Base-by-base conservation (phyloP, 2,329 filamentous ascomycete species). In the Penicillium capsulatum region DNA sequence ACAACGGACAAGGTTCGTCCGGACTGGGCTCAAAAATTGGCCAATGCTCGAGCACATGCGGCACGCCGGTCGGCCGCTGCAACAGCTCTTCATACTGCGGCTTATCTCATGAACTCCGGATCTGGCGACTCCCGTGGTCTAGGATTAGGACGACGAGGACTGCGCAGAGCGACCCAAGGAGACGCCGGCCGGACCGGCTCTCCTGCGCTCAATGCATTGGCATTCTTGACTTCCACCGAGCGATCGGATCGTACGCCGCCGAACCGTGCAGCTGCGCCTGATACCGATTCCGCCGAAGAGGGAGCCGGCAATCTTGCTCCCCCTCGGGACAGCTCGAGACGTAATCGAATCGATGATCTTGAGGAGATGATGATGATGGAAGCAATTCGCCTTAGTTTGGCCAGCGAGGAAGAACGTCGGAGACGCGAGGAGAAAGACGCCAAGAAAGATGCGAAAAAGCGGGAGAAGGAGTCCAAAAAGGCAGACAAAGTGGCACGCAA, bases 351-450 rank as follows among this genome's bases (percentile, higher is more conserved):
- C 59, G 87, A 94, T 15, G 90, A 97, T 53, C 75, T 97, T 0
- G 92, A 98, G 61, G 91, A 95, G 34, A 86, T 98, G 72, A 98
- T 98, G 92, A 89, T 97, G 73, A 88, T 92, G 75, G 92, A 98
- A 63, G 92, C 92, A 0, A 94, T 98, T 33, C 77, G 92, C 27
- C 66, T 95, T 19, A 95, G 89, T 33, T 72, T 98, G n/a, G 89
- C 85, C 0, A 83, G 87, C 1, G 92, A 98, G 61, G 91, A 97
- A 57, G 91, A 97, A 29, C 79, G 91, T n/a, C 85, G 88, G 52
- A 83, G 79, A 32, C 92, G 87, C 57, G 83, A 85, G 34, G 86
- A 92, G 35, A 91, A 90, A 60, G 86, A 88, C 42, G 76, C 77
- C 0, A 77, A 75, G 17, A 96, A 94, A 59, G 84, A 91, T 43